These are phyloP conservation scores for Cucurbita argyrosperma DNA, from an alignment of 306 rosid genomes.

Conservation along the genomic window DNA sequence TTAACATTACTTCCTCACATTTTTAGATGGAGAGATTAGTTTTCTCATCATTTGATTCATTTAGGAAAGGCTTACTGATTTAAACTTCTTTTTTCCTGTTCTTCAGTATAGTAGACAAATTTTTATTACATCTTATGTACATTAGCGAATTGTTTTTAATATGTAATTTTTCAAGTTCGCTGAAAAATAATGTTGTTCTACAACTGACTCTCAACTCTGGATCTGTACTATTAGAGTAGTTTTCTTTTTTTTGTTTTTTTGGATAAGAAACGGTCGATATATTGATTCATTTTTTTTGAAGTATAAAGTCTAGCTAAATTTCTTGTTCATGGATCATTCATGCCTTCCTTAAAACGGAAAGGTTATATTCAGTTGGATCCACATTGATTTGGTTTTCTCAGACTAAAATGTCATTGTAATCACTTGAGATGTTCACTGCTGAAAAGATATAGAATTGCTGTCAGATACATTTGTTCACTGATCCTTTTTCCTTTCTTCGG, in stretches of 20 bases:
- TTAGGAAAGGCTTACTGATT: background rate
- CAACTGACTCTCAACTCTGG: too few species aligned
- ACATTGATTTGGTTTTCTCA: background rate
- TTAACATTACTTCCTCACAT: background rate
- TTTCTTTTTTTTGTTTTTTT: too few species aligned
- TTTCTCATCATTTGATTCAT: background rate
- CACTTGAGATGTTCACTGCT: slow-evolving; percentile 36
- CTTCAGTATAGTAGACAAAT: background rate
- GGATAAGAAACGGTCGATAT: too few species aligned
- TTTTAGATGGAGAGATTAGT: background rate
- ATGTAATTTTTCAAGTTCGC: background rate
- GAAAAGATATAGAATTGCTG: slow-evolving; percentile 22
- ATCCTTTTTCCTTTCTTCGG: background rate
- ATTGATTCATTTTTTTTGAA: too few species aligned
- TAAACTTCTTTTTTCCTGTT: background rate
- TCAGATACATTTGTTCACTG: background rate
- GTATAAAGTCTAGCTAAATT: background rate
- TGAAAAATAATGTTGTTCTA: background rate
- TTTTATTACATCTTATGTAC: background rate
- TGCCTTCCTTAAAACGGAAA: background rate
- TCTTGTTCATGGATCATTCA: background rate
- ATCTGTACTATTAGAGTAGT: too few species aligned
- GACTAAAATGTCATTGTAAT: slow-evolving; percentile 6
- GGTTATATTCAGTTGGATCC: background rate
- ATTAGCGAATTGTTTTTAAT: background rate